Conservation (phyloP, 768 basidiomycete species). For the Suillus decipiens region DNA sequence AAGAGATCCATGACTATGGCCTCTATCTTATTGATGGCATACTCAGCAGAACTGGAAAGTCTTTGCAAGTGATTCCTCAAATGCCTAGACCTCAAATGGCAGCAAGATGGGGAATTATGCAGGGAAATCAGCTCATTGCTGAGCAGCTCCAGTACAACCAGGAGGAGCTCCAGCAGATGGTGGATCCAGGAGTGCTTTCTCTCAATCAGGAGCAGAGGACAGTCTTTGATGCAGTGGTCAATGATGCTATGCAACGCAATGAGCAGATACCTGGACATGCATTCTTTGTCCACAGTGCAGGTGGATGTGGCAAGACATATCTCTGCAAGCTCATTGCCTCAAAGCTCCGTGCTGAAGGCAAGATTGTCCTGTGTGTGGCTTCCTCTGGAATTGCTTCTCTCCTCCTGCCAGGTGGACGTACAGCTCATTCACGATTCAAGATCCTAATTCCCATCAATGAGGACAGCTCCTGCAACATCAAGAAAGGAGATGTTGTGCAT, state of each 20-base stretch:
- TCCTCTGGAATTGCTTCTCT: constrained; percentile 53
- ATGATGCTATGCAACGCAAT: constrained; percentile 20
- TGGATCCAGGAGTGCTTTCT: constrained; percentile 12
- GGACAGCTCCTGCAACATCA: constrained; percentile 26
- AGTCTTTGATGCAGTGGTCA: constrained; percentile 31
- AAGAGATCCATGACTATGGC: constrained; percentile 42
- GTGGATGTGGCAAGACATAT: constrained; percentile 45
- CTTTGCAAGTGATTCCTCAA: constrained; percentile 15
- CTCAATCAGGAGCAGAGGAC: constrained; percentile 24
- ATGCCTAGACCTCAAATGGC: constrained; percentile 19
- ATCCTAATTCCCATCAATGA: constrained; percentile 41
- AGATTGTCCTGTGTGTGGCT: constrained; percentile 47
- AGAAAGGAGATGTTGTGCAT: no score
- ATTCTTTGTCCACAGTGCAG: constrained; percentile 45
- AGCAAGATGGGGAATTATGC: constrained; percentile 19
- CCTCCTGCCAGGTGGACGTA: constrained; percentile 43
- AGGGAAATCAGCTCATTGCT: constrained; percentile 22
- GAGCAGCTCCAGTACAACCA: constrained; percentile 5
- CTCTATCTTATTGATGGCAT: constrained; percentile 39
- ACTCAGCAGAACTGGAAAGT: constrained; percentile 13
- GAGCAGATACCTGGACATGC: constrained; percentile 10
- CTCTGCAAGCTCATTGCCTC: constrained; percentile 33
- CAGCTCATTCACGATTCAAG: constrained; percentile 49
- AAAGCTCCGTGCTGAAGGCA: constrained; percentile 24
- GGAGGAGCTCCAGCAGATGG: constrained; percentile 6